Conservation (phyloP, 2,329 filamentous ascomycete genomes). For the Orbilia javanica region DNA sequence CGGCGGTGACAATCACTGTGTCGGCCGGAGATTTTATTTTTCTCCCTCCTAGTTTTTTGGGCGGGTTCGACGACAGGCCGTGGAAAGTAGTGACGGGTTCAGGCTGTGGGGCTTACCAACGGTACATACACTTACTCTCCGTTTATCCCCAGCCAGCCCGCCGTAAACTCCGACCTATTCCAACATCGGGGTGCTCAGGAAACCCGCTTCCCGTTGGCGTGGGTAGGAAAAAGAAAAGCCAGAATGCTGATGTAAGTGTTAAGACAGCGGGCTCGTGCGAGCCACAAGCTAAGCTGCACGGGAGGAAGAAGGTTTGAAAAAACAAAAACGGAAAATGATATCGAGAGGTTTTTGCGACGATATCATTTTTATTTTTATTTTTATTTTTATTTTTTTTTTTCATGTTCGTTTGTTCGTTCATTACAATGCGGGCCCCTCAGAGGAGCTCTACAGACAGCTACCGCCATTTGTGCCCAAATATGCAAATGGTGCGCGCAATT, state of each 20-base stretch:
- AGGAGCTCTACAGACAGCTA: conserved; percentile 43
- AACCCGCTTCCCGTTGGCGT: conserved; percentile 53
- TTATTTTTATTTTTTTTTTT: too few relatives aligned
- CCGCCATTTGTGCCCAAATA: conserved; percentile 18
- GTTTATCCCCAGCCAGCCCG: conserved; percentile 53
- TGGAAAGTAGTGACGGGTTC: conserved; percentile 30
- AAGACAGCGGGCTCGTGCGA: conserved; percentile 52
- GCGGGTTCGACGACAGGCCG: conserved; percentile 11
- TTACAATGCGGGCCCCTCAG: conserved; percentile 28
- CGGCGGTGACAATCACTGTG: conserved; percentile 47
- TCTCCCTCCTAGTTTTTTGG: conserved; percentile 55
- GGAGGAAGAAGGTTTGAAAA: conserved; percentile 28
- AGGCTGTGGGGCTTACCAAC: conserved; percentile 57
- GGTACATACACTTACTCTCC: too few relatives aligned
- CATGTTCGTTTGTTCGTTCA: neutral
- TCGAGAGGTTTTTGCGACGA: conserved; percentile 29
- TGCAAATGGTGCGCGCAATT: conserved; percentile 27
- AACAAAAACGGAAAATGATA: conserved; percentile 51
- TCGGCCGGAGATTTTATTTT: conserved; percentile 58
- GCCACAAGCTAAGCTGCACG: conserved; percentile 33
- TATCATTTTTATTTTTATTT: conserved; percentile 30
- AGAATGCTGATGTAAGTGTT: conserved; percentile 43
- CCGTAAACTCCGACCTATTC: conserved; percentile 55
- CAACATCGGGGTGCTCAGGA: conserved; percentile 50
- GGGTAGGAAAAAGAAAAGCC: conserved; percentile 36